These are phyloP conservation scores for Pilatotrama ljubarskyi DNA, from an alignment of 768 basidiomycete species.

Conservation along the genomic window DNA sequence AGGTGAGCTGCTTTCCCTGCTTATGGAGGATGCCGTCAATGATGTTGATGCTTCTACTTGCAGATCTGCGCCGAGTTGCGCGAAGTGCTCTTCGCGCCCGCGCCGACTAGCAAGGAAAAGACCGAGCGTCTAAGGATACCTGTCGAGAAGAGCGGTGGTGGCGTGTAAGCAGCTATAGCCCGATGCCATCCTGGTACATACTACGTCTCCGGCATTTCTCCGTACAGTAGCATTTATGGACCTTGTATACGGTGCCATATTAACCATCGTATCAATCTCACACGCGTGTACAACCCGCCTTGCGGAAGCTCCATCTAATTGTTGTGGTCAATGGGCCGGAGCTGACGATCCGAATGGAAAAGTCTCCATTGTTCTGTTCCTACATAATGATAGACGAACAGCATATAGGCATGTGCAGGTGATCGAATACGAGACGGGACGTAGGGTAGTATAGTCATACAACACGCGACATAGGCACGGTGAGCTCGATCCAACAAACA, in stretches of 20 bases:
- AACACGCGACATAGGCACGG: constrained; percentile 14
- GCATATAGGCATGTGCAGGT: constrained; percentile 19
- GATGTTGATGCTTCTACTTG: neutral
- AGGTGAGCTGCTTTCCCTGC: constrained; percentile 45
- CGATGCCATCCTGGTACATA: neutral
- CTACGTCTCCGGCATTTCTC: neutral
- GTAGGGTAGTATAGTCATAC: constrained; percentile 16
- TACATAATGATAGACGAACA: constrained; percentile 15
- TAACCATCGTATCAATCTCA: neutral
- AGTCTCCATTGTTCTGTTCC: constrained; percentile 12
- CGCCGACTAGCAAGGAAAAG: constrained; percentile 32
- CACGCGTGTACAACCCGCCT: too few species aligned
- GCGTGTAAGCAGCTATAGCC: constrained; percentile 34
- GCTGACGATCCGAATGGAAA: neutral
- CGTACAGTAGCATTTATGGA: neutral
- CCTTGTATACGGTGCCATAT: neutral
- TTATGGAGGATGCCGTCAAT: neutral
- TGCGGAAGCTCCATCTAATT: too few species aligned
- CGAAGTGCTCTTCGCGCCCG: constrained; percentile 55
- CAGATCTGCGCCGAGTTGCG: constrained; percentile 77
- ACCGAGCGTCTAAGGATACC: constrained; percentile 47
- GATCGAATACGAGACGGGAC: neutral
- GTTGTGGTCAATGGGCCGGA: too few species aligned
- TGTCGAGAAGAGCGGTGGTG: constrained; percentile 56
- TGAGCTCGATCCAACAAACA: neutral